Conservation (phyloP, 2,329 filamentous ascomycete genomes). For the Trichoderma afroharzianum region DNA sequence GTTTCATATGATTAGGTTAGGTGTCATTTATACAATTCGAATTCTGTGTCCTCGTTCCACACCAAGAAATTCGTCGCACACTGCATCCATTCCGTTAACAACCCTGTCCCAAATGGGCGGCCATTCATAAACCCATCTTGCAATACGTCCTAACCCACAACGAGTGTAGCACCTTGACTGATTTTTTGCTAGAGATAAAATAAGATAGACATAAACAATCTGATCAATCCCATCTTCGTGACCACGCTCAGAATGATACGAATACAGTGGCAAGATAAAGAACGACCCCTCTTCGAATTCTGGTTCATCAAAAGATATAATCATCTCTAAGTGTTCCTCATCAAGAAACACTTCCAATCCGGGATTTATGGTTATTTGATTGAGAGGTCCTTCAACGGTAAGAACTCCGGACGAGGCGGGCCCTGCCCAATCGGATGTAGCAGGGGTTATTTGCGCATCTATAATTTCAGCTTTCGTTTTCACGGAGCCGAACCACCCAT, state of each 20-base stretch:
- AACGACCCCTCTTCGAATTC: not conserved
- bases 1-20: too few relatives aligned
- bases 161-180: not conserved
- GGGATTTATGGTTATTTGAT: not conserved
- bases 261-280: not conserved
- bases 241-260: not conserved
- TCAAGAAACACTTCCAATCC: not conserved
- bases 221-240: not conserved
- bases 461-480: not conserved
- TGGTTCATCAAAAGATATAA: not conserved
- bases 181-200: not conserved
- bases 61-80: not conserved
- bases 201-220: not conserved
- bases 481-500: not conserved
- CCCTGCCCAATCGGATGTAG: not conserved
- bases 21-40: not conserved
- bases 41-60: not conserved
- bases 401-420: not conserved
- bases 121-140: not conserved
- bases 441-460: not conserved
- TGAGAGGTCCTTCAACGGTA: not conserved
- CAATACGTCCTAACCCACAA: not conserved
- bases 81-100: not conserved
- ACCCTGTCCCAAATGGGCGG: not conserved
- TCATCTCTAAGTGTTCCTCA: not conserved